Conservation (phyloP, 345 rosid species). For the Hypericum perforatum region DNA sequence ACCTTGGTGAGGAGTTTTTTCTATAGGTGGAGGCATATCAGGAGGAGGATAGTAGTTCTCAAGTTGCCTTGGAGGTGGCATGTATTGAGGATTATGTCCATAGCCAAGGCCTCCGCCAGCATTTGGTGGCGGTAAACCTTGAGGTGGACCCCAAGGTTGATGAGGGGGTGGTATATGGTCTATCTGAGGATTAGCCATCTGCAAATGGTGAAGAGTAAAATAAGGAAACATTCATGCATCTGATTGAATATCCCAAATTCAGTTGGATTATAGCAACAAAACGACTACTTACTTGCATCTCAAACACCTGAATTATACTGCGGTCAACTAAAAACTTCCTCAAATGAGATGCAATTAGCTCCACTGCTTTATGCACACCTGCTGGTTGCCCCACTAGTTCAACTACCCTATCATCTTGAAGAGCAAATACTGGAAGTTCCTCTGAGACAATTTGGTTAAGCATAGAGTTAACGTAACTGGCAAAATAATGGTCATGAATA, state of each 20-base stretch:
- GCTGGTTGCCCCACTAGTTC: constrained; percentile 81
- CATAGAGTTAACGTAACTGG: constrained; percentile 5
- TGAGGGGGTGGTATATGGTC: constrained; percentile 76
- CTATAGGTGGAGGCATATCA: constrained; percentile 76
- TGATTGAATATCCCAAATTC: not conserved
- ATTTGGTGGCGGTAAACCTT: constrained; percentile 60
- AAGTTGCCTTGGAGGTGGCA: constrained; percentile 74
- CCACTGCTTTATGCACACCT: constrained; percentile 83
- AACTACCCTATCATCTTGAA: constrained; percentile 97
- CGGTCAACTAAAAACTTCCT: constrained; percentile 97
- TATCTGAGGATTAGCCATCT: constrained; percentile 62
- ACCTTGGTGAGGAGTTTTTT: constrained; percentile 93
- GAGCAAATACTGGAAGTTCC: constrained; percentile 87
- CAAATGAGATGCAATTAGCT: constrained; percentile 89
- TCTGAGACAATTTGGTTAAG: constrained; percentile 40
- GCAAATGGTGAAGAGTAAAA: constrained; percentile 49
- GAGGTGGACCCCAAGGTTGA: constrained; percentile 92
- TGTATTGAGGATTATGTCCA: constrained; percentile 65
- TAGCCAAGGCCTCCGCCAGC: constrained; percentile 62
- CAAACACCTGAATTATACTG: constrained; percentile 82
- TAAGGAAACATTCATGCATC: not conserved
- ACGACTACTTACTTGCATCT: constrained; percentile 49
- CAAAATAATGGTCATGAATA: not conserved
- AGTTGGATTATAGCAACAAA: not conserved
- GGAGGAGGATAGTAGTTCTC: constrained; percentile 79